A percentile compares a stretch with the other conserved stretches of the same genome.
These are phyloP conservation scores for Helianthus tuberosus DNA, from an alignment of 129 eudicot species.

Conservation along the genomic window DNA sequence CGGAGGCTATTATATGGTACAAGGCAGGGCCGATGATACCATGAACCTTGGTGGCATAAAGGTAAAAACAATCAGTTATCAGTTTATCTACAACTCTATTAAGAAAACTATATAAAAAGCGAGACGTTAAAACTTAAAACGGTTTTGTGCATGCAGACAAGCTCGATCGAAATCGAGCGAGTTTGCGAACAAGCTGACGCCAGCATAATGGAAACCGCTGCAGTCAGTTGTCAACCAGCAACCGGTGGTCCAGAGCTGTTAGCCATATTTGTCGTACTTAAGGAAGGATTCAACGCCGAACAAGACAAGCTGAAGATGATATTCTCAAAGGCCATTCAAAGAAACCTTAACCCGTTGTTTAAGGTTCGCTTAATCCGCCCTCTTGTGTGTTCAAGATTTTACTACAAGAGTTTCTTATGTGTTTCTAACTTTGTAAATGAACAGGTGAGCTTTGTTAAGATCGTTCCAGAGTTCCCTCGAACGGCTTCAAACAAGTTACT, in stretches of 20 bases:
- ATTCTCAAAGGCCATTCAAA: conserved; percentile 77
- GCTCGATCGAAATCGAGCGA: conserved; percentile 89
- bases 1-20: conserved; percentile 73
- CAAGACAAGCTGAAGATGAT: conserved; percentile 57
- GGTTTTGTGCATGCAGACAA: conserved; percentile 59
- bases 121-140: conserved; percentile 5
- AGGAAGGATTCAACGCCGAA: conserved; percentile 45
- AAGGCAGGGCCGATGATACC: conserved; percentile 98
- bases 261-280: conserved; percentile 78
- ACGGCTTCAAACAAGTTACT: conserved; percentile 82
- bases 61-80: conserved; percentile 41
- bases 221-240: conserved; percentile 75
- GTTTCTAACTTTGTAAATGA: conserved; percentile 14
- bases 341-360: conserved; percentile 82
- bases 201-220: conserved; percentile 82
- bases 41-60: conserved; percentile 99
- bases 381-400: neutral
- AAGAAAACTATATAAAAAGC: neutral
- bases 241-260: conserved; percentile 86
- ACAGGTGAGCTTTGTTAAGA: conserved; percentile 83
- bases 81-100: neutral
- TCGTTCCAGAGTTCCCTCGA: conserved; percentile 78
- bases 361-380: conserved; percentile 55
- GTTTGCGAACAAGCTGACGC: conserved; percentile 74
- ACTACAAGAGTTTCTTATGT: neutral